Percentiles rank a stretch among this genome's conserved stretches.
phyloP scores from a whole-genome alignment of 768 basidiomycete species.

The Mrakia hoshinonis region DNA sequence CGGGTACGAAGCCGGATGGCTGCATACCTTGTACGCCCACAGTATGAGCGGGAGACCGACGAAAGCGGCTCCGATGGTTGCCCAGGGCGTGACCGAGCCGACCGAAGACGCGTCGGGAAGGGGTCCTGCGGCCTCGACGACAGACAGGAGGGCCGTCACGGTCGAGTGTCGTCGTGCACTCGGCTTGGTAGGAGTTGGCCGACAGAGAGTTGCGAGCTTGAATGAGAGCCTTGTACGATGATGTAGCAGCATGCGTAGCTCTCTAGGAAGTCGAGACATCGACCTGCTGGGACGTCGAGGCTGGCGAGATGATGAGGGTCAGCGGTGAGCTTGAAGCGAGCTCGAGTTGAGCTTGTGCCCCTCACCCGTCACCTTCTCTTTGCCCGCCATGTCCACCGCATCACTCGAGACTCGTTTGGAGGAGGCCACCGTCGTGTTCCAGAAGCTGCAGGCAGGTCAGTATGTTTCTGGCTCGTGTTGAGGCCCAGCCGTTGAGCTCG shows the following conservation, averaged over 20 bases:
- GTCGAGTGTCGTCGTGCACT: not conserved
- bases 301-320: not conserved
- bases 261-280: too few species aligned
- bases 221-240: too few species aligned
- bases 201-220: too few species aligned
- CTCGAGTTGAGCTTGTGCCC: not conserved
- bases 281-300: not conserved
- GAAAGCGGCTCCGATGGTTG: constrained; percentile 33
- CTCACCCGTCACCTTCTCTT: not conserved
- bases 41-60: constrained; percentile 43
- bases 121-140: not conserved
- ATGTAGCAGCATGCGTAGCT: too few species aligned
- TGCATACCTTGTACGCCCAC: constrained; percentile 46
- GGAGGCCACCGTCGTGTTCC: constrained; percentile 61
- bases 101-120: not conserved
- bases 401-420: constrained; percentile 38
- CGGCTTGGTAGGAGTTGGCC: too few species aligned
- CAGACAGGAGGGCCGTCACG: not conserved
- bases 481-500: not conserved
- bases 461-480: constrained; percentile 9
- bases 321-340: not conserved
- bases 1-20: too few species aligned
- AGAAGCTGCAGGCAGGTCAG: constrained; percentile 59
- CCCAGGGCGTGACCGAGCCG: constrained; percentile 7
- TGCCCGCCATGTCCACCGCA: not conserved